Conservation (phyloP, 2,329 filamentous ascomycete species). For the Orbilia javanica region DNA sequence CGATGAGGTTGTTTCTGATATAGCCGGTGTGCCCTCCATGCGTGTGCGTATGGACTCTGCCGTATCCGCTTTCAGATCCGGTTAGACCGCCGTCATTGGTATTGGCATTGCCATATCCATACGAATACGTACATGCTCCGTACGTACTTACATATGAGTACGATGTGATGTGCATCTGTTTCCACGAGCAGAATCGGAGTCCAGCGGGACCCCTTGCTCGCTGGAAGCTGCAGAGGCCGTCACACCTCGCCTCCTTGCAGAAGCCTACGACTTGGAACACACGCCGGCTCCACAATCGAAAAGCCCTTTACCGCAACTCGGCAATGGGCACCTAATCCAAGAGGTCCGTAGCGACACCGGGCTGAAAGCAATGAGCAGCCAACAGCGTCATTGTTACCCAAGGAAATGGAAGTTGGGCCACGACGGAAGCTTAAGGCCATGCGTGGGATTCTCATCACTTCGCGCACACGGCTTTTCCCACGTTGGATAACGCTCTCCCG, state of each 20-base stretch:
- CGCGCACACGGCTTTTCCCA: slow-evolving; percentile 31
- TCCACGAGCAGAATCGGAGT: slow-evolving; percentile 11
- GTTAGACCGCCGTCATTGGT: background rate
- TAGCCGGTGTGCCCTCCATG: background rate
- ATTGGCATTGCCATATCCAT: background rate
- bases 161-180: too few relatives aligned
- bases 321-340: slow-evolving; percentile 41
- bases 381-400: slow-evolving; percentile 49
- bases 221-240: slow-evolving; percentile 28
- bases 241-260: slow-evolving; percentile 55
- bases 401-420: slow-evolving; percentile 52
- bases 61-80: slow-evolving; percentile 4
- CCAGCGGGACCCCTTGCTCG: slow-evolving; percentile 34
- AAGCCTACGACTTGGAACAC: slow-evolving; percentile 27
- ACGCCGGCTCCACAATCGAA: slow-evolving; percentile 21
- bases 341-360: slow-evolving; percentile 25
- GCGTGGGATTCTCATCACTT: slow-evolving; percentile 30
- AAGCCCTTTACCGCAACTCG: slow-evolving; percentile 36
- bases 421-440: slow-evolving; percentile 45
- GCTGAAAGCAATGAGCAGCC: slow-evolving; percentile 19
- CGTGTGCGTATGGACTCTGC: background rate
- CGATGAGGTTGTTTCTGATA: background rate
- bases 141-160: too few relatives aligned
- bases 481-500: slow-evolving; percentile 42
- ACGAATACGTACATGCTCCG: too few relatives aligned